Percentiles rank a stretch among this genome's conserved stretches.
phyloP scores from a whole-genome alignment of 768 basidiomycete species.

The Neoboletus brunneissimus region DNA sequence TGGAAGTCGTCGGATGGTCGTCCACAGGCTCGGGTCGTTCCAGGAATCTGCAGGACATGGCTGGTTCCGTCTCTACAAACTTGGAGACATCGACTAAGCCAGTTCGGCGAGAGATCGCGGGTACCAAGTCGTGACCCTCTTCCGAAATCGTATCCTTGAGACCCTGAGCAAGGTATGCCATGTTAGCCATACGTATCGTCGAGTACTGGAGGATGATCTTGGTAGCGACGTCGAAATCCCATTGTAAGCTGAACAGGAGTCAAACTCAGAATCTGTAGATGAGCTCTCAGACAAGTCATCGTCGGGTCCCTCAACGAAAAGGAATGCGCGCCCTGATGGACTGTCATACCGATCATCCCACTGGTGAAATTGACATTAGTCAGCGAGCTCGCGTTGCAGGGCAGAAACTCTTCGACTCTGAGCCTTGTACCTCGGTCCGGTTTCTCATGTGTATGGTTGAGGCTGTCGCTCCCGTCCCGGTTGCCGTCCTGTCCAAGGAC shows the following conservation, averaged over 20 bases:
- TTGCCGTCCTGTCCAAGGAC: slow-evolving; percentile 4
- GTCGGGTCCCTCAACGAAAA: slow-evolving; percentile 2
- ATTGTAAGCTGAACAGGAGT: not conserved
- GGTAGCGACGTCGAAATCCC: not conserved
- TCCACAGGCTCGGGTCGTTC: not conserved
- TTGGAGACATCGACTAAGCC: not conserved
- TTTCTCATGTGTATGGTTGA: not conserved
- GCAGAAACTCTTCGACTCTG: not conserved
- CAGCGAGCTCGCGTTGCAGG: slow-evolving; percentile 10
- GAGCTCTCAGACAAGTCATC: not conserved
- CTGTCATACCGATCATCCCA: slow-evolving; percentile 9
- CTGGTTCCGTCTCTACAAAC: not conserved
- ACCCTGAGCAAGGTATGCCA: not conserved
- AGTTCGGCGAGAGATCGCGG: not conserved
- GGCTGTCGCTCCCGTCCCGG: not conserved
- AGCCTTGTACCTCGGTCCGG: not conserved
- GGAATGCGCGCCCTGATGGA: slow-evolving; percentile 2
- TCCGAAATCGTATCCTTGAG: not conserved
- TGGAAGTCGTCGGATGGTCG: not conserved
- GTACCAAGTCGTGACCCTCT: not conserved
- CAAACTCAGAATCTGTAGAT: not conserved
- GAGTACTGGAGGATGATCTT: not conserved
- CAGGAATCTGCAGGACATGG: not conserved
- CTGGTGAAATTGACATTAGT: slow-evolving; percentile 10
- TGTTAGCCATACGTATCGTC: slow-evolving; percentile 11